Evolutionary conservation across 441 rosid genomes (phyloP).

Genomic region (Gossypium davidsonii): DNA sequence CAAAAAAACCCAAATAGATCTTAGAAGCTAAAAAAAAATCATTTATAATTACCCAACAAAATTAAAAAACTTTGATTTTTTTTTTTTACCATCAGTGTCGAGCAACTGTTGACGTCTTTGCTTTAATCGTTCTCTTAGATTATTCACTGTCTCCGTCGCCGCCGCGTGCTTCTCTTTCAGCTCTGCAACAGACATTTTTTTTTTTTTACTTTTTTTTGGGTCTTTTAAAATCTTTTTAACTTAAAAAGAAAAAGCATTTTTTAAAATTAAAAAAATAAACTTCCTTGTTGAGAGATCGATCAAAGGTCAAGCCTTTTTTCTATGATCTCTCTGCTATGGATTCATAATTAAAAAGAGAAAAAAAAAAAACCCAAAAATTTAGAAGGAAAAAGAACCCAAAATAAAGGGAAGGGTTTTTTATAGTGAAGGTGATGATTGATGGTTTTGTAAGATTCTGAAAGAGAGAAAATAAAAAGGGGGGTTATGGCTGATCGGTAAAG

Average conservation of each 20-base stretch:
- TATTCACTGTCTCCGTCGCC: slow-evolving; percentile 60
- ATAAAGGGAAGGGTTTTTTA: not conserved
- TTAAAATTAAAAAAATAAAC: not conserved
- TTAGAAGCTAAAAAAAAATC: not conserved
- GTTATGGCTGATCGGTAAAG: not conserved
- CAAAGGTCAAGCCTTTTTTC: not conserved
- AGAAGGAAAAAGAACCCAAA: not conserved
- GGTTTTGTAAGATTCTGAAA: not conserved
- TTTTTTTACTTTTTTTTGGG: not conserved
- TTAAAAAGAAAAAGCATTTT: not conserved
- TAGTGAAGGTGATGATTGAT: slow-evolving; percentile 7
- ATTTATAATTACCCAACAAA: slow-evolving; percentile 4
- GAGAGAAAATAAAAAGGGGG: not conserved
- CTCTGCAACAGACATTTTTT: slow-evolving; percentile 70
- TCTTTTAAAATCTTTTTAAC: not conserved
- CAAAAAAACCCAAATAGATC: slow-evolving; percentile 16
- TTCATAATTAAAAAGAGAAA: not conserved
- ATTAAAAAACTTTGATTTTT: not conserved
- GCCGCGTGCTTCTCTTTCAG: slow-evolving; percentile 78
- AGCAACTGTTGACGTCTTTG: slow-evolving; percentile 75
- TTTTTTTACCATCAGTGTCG: slow-evolving; percentile 60
- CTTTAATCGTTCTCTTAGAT: slow-evolving; percentile 61
- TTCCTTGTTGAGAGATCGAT: not conserved
- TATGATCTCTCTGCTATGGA: not conserved
- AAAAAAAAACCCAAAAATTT: not conserved